These are phyloP conservation scores for Solanum chiquidenum DNA, from an alignment of 257 asterid species.

Conservation along the genomic window DNA sequence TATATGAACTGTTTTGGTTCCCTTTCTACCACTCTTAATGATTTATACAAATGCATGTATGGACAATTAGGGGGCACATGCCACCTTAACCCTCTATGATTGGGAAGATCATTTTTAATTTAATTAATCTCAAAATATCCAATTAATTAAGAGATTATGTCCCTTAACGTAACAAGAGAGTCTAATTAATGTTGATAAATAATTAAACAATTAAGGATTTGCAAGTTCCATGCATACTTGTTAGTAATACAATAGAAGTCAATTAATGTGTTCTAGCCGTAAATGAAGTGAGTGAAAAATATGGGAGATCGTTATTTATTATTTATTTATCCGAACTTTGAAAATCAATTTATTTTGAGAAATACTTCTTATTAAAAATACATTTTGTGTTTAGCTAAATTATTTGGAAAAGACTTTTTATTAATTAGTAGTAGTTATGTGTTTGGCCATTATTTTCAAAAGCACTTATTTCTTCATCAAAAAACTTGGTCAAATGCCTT, in stretches of 20 bases:
- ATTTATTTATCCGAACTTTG: not conserved
- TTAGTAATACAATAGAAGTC: not conserved
- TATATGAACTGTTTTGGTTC: not conserved
- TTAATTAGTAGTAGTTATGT: too few relatives aligned
- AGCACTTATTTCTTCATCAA: too few relatives aligned
- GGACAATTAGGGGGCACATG: not conserved
- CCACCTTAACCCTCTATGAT: not conserved
- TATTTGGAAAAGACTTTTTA: not conserved
- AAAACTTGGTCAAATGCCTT: not conserved
- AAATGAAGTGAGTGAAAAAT: not conserved
- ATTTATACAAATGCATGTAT: not conserved
- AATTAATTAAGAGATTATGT: not conserved
- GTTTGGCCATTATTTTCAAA: not conserved
- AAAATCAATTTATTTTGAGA: not conserved
- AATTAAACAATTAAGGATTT: not conserved
- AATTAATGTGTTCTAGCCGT: not conserved
- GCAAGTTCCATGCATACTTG: not conserved
- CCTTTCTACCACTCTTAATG: not conserved
- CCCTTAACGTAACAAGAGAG: not conserved
- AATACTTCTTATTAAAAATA: not conserved
- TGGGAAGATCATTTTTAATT: not conserved
- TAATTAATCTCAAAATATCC: not conserved
- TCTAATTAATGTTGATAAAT: not conserved
- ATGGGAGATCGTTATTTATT: accelerated
- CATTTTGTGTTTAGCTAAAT: not conserved